Evolutionary conservation across 148 eudicot species (phyloP).

Genomic region (Chenopodium berlandieri): DNA sequence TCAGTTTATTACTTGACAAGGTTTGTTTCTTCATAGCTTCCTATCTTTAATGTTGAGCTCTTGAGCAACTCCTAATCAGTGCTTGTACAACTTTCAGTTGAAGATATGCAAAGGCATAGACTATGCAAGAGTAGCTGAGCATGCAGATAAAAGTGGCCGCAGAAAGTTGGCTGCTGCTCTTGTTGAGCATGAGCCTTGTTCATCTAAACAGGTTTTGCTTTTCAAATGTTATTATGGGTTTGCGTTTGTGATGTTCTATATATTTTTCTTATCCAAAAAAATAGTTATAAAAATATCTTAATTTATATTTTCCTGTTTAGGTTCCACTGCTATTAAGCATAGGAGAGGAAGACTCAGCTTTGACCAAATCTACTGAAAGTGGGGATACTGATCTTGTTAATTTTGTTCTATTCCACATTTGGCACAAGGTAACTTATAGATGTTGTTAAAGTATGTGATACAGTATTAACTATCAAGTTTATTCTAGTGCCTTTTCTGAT

Average conservation of each 20-base stretch:
- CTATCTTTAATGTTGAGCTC: slow-evolving; percentile 1
- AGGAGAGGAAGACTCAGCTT: slow-evolving; percentile 91
- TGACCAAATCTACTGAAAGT: slow-evolving; percentile 86
- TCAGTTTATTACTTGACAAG: slow-evolving; percentile 80
- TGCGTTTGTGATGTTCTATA: neutral
- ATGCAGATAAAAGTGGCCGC: slow-evolving; percentile 89
- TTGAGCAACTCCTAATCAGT: slow-evolving; percentile 14
- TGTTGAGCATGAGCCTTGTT: slow-evolving; percentile 90
- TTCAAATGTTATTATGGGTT: neutral
- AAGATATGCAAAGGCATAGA: slow-evolving; percentile 89
- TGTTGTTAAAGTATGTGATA: neutral
- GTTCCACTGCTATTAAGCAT: slow-evolving; percentile 92
- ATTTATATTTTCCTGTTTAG: slow-evolving; percentile 36
- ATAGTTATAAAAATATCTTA: neutral
- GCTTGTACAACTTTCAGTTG: slow-evolving; percentile 46
- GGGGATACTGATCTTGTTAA: slow-evolving; percentile 98
- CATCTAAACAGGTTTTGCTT: slow-evolving; percentile 79
- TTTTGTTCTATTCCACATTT: slow-evolving; percentile 86
- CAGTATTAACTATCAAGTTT: neutral
- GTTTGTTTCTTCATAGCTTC: slow-evolving; percentile 31
- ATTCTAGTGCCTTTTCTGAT: neutral
- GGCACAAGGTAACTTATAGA: slow-evolving; percentile 66
- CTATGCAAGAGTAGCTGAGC: slow-evolving; percentile 97
- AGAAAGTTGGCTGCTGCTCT: slow-evolving; percentile 96
- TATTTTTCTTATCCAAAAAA: too few relatives aligned